These are phyloP conservation scores for Cocos nucifera DNA, from an alignment of 176 grass and related monocot species.

Conservation along the genomic window DNA sequence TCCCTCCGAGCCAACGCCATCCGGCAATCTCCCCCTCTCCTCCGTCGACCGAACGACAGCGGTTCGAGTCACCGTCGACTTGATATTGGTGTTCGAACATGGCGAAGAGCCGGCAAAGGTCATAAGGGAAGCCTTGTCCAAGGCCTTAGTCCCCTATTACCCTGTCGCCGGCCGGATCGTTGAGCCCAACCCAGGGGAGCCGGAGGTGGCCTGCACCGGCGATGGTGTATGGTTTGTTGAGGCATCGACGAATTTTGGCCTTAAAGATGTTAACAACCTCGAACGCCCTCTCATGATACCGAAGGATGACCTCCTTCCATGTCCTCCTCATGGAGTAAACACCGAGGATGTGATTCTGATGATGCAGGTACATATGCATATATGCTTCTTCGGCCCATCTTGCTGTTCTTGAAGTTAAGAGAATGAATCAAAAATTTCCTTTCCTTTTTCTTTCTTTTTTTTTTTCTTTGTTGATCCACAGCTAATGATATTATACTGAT, in stretches of 20 bases:
- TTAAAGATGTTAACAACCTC: constrained; percentile 51
- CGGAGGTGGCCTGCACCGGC: constrained; percentile 51
- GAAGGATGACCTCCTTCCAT: constrained; percentile 62
- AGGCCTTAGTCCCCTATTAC: constrained; percentile 58
- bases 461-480: too few species aligned
- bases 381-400: neutral
- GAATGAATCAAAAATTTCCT: too few species aligned
- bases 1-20: constrained; percentile 27
- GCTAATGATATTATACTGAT: too few species aligned
- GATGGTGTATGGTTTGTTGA: constrained; percentile 72
- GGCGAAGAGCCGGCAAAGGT: constrained; percentile 3
- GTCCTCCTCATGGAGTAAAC: constrained; percentile 27
- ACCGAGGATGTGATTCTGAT: constrained; percentile 46
- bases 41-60: constrained; percentile 47
- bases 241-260: constrained; percentile 44
- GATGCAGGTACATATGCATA: constrained; percentile 33
- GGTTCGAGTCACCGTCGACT: constrained; percentile 47
- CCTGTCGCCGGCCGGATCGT: constrained; percentile 50
- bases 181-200: constrained; percentile 26
- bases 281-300: constrained; percentile 58
- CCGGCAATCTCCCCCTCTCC: constrained; percentile 44
- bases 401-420: neutral
- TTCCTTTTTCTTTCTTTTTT: too few species aligned
- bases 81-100: constrained; percentile 45
- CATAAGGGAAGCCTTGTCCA: constrained; percentile 38